Evolutionary conservation across 2,329 filamentous ascomycete genomes (phyloP).

Genomic region (Zelopaecilomyces penicillatus): DNA sequence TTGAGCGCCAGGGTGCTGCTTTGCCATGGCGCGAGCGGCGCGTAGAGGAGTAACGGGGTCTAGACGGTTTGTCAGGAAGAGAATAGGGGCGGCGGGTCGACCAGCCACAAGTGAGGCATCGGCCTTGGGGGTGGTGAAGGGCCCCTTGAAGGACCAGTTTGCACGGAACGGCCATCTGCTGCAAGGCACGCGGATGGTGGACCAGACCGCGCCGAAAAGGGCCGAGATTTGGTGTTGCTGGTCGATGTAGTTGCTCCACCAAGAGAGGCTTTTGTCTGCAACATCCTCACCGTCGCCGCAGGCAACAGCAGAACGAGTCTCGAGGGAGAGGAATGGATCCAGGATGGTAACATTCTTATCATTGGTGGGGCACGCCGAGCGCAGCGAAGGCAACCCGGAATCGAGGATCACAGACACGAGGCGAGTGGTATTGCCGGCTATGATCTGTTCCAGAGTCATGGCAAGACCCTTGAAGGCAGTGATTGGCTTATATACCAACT

Average conservation of each 20-base stretch:
- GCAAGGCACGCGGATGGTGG: conserved; percentile 31
- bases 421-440: conserved; percentile 12
- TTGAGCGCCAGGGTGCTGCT: conserved; percentile 18
- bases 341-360: conserved; percentile 4
- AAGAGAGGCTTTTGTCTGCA: conserved; percentile 12
- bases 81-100: conserved; percentile 31
- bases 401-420: not conserved
- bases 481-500: conserved; percentile 23
- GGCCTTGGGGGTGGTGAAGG: conserved; percentile 21
- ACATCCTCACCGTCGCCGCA: conserved; percentile 28
- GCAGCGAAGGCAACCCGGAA: conserved; percentile 11
- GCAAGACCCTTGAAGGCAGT: conserved; percentile 9
- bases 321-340: conserved; percentile 5
- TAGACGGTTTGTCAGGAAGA: conserved; percentile 34
- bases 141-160: conserved; percentile 31
- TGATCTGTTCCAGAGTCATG: conserved; percentile 9
- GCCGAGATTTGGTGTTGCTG: conserved; percentile 19
- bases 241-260: conserved; percentile 22
- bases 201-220: conserved; percentile 25
- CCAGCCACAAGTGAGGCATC: conserved; percentile 17
- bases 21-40: conserved; percentile 25
- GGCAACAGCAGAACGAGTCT: conserved; percentile 18
- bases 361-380: conserved; percentile 13
- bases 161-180: conserved; percentile 28
- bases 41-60: conserved; percentile 39